Evolutionary conservation across 2,329 filamentous ascomycete species (phyloP).

Genomic region (Cladophialophora bantiana): DNA sequence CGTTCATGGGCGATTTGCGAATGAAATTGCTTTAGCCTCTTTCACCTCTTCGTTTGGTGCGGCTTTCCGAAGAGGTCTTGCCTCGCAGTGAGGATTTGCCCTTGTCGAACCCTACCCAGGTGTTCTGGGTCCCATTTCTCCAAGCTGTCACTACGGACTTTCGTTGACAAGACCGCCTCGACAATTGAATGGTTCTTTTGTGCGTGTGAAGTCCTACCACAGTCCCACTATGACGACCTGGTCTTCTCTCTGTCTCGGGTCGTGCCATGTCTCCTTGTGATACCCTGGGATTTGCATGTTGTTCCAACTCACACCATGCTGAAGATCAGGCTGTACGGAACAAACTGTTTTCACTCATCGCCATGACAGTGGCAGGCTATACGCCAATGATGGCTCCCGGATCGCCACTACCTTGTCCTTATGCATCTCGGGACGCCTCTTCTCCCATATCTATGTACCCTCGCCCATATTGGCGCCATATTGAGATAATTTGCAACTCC

Average conservation of each 20-base stretch:
- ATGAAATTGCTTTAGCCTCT: neutral
- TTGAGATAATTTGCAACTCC: neutral
- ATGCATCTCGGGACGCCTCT: neutral
- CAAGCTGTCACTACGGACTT: neutral
- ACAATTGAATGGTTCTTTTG: neutral
- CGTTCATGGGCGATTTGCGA: neutral
- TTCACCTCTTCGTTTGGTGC: neutral
- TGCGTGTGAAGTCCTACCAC: neutral
- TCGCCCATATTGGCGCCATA: neutral
- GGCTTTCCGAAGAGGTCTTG: neutral
- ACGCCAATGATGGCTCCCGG: neutral
- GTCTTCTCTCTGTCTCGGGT: neutral
- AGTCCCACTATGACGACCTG: slow-evolving; percentile 5
- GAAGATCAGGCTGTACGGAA: neutral
- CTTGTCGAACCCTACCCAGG: neutral
- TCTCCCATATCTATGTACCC: neutral
- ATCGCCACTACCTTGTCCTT: neutral
- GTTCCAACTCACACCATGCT: neutral
- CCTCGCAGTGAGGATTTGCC: neutral
- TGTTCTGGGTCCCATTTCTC: neutral
- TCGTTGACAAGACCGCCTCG: neutral
- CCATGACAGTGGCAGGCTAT: slow-evolving; percentile 1
- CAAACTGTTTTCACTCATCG: neutral
- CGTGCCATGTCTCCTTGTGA: slow-evolving; percentile 8
- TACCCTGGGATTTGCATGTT: neutral